Evolutionary conservation across 1,139 yeast species (phyloP), one percentile per base, ranked within the genome.

Genomic region (Kazachstania sp.): DNA sequence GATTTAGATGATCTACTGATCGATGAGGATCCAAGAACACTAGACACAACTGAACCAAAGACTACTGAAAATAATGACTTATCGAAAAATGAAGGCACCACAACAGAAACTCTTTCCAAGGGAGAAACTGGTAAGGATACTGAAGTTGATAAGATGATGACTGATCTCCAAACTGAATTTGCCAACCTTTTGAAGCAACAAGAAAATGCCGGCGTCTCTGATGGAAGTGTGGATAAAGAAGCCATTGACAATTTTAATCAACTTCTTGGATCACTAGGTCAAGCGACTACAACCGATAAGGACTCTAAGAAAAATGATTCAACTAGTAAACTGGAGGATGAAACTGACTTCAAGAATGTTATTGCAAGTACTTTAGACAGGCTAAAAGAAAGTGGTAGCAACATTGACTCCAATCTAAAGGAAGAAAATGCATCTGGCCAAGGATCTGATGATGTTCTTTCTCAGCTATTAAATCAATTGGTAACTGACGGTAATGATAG

Each of bases 281-380:
- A 16, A 19, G 34, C 30, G 2, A 47, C 67, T 23, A 43, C 81
- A 78, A 57, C 74, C 81, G 52, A 83, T 75, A 61, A 69, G 61
- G 49, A 75, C 71, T 67, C 30, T 28, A 70, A 67, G 64, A 73
- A 64, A 79, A 69, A 55, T 68, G 69, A 28, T 69, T 69, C 29
- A 66, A 69, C 12, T 70, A 66, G 31, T 64, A 68, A 8, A 5
- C 35, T 8, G 18, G 28, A 26, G 45, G 49, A 31, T 34, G 47
- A 38, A 19, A 39, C 41, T 7, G 68, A 72, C 23, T 84, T 90
- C 60, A 86, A 86, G 58, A 78, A 78, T 50, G 86, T 92, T 8
- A 85, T 90, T 64, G 77, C 86, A 46, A 83, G 81, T 50, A 87
- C 97, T 0, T 77, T 88, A 73, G 81, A 82, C 59, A 74, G 97